Base-by-base conservation (phyloP, 306 rosid species). In the barrel medic (Medicago truncatula) region DNA sequence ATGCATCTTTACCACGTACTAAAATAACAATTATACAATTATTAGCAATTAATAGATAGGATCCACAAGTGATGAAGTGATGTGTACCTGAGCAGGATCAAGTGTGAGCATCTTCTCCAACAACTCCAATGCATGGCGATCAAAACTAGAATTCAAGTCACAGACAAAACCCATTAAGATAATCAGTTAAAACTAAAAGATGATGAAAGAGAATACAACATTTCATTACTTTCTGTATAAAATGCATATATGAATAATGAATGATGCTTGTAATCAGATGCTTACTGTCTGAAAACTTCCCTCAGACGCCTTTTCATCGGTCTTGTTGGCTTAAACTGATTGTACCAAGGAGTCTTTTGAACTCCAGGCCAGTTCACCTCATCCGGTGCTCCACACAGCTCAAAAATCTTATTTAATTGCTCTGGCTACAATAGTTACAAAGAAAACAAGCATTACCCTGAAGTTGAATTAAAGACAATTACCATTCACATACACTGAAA, bases 331-430 rank as follows among this genome's bases (percentile, higher is more conserved):
- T 86, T 88, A 82, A 90, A 86, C 65, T 90, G 89, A 76, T 81
- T 90, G 77, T 90, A 90, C 90, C 88, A 86, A 57, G 89, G 84
- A 65, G 57, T 82, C 83, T 86, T 80, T 0, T 88, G 74, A 73
- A 85, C 91, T 18, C 86, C 91, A 14, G 96, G 91, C 96, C 96
- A 90, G 74, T 81, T 90, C 71, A 46, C 67, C 79, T 90, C 96
- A 82, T 88, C 92, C 16, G 96, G 92, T 0, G 91, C 82, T 71
- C 96, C 91, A 83, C 96, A 90, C 23, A 90, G 88, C 87, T 88
- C 92, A 58, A 85, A 90, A 40, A 90, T 88, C 76, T 88, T 90
- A 72, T 80, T 88, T 64, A 90, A 59, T 83, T 90, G 91, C 56
- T 90, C 96, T 13, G 92, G 90, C 96, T 88, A 73, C 61, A 90